A percentile compares a stretch with the other conserved stretches of the same genome.
These are phyloP conservation scores for Phytophthora lateralis DNA, from an alignment of 352 stramenopile genomes.

Conservation along the genomic window DNA sequence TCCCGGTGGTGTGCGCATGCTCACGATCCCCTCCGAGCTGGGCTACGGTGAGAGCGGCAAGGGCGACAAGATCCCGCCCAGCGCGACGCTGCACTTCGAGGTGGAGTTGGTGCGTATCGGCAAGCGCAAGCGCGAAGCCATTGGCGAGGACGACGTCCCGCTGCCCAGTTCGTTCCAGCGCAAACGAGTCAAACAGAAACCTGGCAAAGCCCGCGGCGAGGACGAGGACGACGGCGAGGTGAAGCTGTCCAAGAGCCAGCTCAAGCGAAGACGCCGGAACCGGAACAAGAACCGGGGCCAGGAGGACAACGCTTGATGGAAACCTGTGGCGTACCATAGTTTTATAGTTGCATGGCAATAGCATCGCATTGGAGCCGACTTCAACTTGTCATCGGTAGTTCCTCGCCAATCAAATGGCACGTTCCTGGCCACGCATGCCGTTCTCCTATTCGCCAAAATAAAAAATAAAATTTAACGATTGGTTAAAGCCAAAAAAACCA, in stretches of 20 bases:
- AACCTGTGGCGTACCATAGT: constrained; percentile 22
- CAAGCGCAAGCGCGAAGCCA: constrained; percentile 67
- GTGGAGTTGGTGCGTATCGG: constrained; percentile 80
- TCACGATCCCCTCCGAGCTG: constrained; percentile 71
- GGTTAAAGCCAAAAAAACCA: constrained; percentile 26
- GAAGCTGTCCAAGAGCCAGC: constrained; percentile 44
- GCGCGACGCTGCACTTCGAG: constrained; percentile 80
- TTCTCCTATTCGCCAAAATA: constrained; percentile 19
- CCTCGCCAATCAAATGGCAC: constrained; percentile 38
- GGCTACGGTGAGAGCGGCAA: constrained; percentile 71
- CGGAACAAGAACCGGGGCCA: constrained; percentile 33
- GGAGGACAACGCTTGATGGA: constrained; percentile 16
- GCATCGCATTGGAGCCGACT: constrained; percentile 7
- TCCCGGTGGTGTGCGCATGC: constrained; percentile 51
- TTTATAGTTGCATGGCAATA: constrained; percentile 27
- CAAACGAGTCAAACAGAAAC: constrained; percentile 59
- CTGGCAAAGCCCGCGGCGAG: constrained; percentile 20
- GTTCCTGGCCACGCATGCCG: constrained; percentile 32
- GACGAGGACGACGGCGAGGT: constrained; percentile 24
- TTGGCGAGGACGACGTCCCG: constrained; percentile 69
- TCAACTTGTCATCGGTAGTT: constrained; percentile 12
- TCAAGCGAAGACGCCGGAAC: constrained; percentile 51
- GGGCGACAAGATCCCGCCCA: constrained; percentile 77
- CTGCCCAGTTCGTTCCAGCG: constrained; percentile 77
- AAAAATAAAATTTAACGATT: constrained; percentile 15